Conservation (phyloP, 352 stramenopile species). For the Pythium folliculosum region DNA sequence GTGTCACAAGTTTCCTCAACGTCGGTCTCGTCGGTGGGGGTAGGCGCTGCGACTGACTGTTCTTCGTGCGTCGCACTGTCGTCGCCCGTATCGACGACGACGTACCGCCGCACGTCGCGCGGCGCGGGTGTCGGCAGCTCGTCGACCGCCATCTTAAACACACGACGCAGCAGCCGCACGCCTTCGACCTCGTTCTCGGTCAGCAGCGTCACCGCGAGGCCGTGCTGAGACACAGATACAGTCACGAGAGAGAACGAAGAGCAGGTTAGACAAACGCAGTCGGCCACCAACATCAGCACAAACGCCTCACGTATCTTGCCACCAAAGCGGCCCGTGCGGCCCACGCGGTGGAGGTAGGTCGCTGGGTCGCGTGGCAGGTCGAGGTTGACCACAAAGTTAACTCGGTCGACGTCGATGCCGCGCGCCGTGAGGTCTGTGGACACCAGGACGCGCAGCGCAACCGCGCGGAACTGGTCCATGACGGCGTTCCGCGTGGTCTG, state of each 20-base stretch:
- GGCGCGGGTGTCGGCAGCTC: conserved; percentile 50
- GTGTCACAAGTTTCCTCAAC: neutral
- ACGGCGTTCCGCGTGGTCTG: conserved; percentile 59
- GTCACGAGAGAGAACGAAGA: no score
- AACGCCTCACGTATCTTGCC: conserved; percentile 47
- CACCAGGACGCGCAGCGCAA: conserved; percentile 61
- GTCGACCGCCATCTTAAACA: conserved; percentile 72
- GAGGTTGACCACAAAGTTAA: conserved; percentile 83
- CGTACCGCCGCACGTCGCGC: conserved; percentile 48
- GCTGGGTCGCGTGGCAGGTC: conserved; percentile 71
- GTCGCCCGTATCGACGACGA: conserved; percentile 2
- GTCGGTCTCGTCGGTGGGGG: neutral
- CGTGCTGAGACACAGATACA: conserved; percentile 29
- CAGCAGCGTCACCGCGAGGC: conserved; percentile 71
- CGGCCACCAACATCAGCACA: neutral
- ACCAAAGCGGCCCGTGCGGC: conserved; percentile 72
- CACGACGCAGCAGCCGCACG: conserved; percentile 54
- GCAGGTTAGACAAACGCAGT: neutral
- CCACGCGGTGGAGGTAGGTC: conserved; percentile 80
- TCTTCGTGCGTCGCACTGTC: neutral
- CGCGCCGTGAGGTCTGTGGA: conserved; percentile 77
- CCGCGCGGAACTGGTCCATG: conserved; percentile 62
- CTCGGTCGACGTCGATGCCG: conserved; percentile 75
- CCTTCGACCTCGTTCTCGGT: conserved; percentile 46
- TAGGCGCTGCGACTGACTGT: neutral